Base-by-base conservation (phyloP, 2,329 filamentous ascomycete species). In the Arthrinium phaeospermum region DNA sequence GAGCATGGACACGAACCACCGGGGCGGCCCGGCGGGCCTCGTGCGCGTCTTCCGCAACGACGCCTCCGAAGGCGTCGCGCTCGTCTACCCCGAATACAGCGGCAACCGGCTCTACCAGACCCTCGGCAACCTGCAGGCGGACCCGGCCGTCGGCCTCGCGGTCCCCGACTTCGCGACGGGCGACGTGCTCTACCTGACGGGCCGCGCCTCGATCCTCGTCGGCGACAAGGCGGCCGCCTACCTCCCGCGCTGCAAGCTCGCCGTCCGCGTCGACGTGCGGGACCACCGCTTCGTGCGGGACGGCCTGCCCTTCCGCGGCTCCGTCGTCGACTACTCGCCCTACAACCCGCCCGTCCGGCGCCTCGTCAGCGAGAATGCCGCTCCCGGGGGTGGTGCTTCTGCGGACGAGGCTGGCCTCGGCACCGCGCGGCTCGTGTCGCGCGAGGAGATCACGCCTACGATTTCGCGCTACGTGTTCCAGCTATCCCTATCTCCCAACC, bases 51-150 rank as follows among this genome's bases (percentile, higher is more conserved):
- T 91, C 1, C 88, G 87, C 27, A 91, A 93, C 72, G 81, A 85
- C 34, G 81, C 80, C 3, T 37, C 30, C 27, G 83, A 83, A 0
- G 81, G 76, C 4, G 78, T 85, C 1, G 85, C 89, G 3, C 81
- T 97, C 19, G 85, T 92, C 3, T 97, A 94, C 81, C 94, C 94
- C 0, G 94, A 97, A 79, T 97, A 93, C 80, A 95, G 92, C 0
- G 94, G 94, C 10, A 97, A 97, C 80, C 86, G 93, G 22, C 83
- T 96, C 0, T 97, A 97, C 77, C 94, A 97, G 80, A 94, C 92
- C 0, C 86, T 97, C 0, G 94, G 94, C 0, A 97, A 97, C 78
- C 84, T 97, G 19, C 85, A 88, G 51, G 82, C 87, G 10, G 92
- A 91, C 45, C 93, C 93, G 0, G 83, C 84, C 24, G 89, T 93